Base-by-base conservation (phyloP, 768 basidiomycete species). In the Naganishia kalamii region DNA sequence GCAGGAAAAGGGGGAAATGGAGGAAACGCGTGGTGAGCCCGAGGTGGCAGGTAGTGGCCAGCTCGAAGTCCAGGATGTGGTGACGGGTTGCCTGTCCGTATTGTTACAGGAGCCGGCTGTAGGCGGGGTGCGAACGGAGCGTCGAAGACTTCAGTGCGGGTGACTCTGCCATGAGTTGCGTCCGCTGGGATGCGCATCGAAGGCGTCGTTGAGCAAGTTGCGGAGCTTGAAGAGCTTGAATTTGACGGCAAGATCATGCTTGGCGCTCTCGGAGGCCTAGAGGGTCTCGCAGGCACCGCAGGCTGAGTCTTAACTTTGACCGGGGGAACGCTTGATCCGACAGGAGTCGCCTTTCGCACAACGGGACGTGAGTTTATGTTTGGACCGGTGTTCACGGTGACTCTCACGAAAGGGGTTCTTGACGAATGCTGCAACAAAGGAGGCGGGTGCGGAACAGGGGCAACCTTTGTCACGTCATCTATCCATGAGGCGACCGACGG, bases 91-190 rank as follows among this genome's bases (percentile, higher is more conserved):
- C 37, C 37, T 19, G 32, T 19, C 33, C 32, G 51, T 2, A 21
- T 13, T 1, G 12, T 17, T 19, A 25, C 1, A n/a, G 29, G 30
- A n/a, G 11, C 32, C 32, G 7, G 11, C 21, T 35, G 51, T 6
- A 19, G 51, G 32, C 10, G 27, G 3, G 27, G 21, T 4, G 25
- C 17, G n/a, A 1, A 52, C 51, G n/a, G 8, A 8, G 5, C 13
- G 30, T 21, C 29, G 32, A 37, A 6, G 29, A 52, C 35, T 21
- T 52, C 51, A 19, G 51, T 52, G 7, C 21, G 32, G 19, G 25
- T 30, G 13, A 52, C 29, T 19, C 35, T 52, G 17, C 51, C 51
- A 52, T 52, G 51, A 52, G 33, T 52, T 19, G 51, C 51, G 35
- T 52, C 29, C 7, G 29, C 13, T 17, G 51, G 51, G 3, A 52